Base-by-base conservation (phyloP, 1,284 basidiomycete genomes). In the Singerocomus inundabilis region DNA sequence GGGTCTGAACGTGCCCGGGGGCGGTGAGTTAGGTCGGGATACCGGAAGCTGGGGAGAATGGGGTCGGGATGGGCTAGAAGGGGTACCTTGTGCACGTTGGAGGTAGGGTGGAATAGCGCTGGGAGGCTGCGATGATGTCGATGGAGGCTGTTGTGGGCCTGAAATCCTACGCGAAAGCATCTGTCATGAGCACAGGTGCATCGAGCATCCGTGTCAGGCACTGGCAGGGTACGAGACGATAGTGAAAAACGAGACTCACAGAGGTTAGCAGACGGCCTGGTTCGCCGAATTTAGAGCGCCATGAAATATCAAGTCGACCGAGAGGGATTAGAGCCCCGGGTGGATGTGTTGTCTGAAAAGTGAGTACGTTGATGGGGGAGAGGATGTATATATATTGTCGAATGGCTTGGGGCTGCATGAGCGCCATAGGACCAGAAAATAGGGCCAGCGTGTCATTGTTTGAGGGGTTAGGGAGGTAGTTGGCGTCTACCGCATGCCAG, bases 351-450 rank as follows among this genome's bases (percentile, higher is more conserved):
- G 77, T 64, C 11, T 83, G 81, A 46, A 82, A 79, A 0, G 76
- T 55, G 0, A 80, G 72, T 4, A 69, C 46, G 4, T 54, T 54
- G 29, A 71, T 76, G 0, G 88, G 87, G 0, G 72, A 78, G 18
- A 94, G 75, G 45, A 91, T 81, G 63, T 92, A 95, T 39, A 94
- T 78, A 59, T 91, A 92, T 64, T 94, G 92, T 31, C 88, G 78
- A 52, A 83, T 78, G 63, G 91, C 88, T 57, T 90, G 86, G 2
- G 91, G 85, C 43, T 90, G 82, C 72, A 93, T 83, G 16, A 90
- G 74, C 5, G 81, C 79, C 59, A 74, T 77, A 3, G 80, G 71
- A 3, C 78, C 82, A n/a, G 78, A 77, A 61, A 85, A 88, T 9
- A 24, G 12, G 12, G 33, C 9, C 5, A 26, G 48, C 67, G 58